Conservation (phyloP, 2,329 filamentous ascomycete genomes). For the Colletotrichum paranaense region DNA sequence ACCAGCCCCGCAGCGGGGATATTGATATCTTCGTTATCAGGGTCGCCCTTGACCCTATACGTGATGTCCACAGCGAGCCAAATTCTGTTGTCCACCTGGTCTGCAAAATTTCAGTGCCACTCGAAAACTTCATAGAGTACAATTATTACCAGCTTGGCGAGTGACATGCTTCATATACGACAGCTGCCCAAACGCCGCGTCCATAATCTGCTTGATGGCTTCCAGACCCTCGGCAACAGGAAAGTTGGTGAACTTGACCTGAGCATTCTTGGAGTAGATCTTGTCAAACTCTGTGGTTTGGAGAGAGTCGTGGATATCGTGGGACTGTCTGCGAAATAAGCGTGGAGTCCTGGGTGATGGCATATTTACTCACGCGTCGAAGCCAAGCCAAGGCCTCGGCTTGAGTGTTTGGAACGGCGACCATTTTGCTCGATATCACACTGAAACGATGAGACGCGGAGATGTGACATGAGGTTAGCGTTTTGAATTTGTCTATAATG, state of each 20-base stretch:
- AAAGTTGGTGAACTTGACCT: conserved; percentile 5
- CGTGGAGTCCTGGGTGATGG: background rate
- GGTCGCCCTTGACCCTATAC: conserved; percentile 3
- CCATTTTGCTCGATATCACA: background rate
- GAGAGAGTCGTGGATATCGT: background rate
- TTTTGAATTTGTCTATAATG: background rate
- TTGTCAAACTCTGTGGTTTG: background rate
- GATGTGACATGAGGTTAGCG: background rate
- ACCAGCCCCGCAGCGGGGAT: conserved; percentile 5
- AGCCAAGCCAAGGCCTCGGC: background rate
- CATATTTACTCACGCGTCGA: background rate
- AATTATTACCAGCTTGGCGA: background rate
- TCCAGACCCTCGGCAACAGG: background rate
- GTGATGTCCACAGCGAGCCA: conserved; percentile 4
- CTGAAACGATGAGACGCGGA: background rate
- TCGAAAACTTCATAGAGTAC: rapidly evolving
- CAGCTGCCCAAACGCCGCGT: background rate
- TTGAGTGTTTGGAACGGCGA: background rate
- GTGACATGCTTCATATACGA: conserved; percentile 19
- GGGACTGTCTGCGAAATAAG: background rate
- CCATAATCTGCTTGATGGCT: background rate
- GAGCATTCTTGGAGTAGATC: background rate
- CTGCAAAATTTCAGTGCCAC: background rate
- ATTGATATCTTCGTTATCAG: background rate
- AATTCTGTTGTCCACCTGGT: conserved; percentile 8